Evolutionary conservation across 768 basidiomycete genomes (phyloP).

Genomic region (Hygrophorus russula): DNA sequence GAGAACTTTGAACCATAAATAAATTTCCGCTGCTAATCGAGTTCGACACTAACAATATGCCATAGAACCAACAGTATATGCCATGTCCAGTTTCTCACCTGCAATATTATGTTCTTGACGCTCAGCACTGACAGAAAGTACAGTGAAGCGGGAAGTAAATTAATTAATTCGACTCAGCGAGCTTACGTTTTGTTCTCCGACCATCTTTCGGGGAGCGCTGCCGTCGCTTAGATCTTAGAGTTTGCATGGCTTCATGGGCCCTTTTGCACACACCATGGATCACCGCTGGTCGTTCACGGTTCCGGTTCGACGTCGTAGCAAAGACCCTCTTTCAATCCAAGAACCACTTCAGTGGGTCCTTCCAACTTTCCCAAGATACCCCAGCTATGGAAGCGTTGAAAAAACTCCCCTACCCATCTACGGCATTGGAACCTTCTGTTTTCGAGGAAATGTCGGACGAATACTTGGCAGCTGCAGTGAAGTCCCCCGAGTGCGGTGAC

Average conservation of each 20-base stretch:
- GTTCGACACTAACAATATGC: no score
- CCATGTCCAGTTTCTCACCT: no score
- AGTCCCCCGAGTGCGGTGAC: not conserved
- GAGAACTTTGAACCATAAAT: no score
- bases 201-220: not conserved
- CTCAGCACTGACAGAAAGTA: no score
- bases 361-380: slow-evolving; percentile 1
- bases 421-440: slow-evolving; percentile 4
- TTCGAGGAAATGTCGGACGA: slow-evolving; percentile 8
- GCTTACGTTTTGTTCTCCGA: not conserved
- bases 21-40: no score
- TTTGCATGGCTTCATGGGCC: slow-evolving; percentile 19
- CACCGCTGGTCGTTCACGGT: slow-evolving; percentile 9
- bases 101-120: no score
- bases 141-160: no score
- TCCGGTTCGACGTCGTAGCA: slow-evolving; percentile 10
- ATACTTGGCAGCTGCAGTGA: not conserved
- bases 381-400: slow-evolving; percentile 2
- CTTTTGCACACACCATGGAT: slow-evolving; percentile 18
- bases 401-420: slow-evolving; percentile 3
- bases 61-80: no score
- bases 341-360: not conserved
- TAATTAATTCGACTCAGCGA: not conserved
- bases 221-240: not conserved
- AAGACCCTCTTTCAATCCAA: not conserved